Conservation (phyloP, 2,329 filamentous ascomycete species). For the Pseudonectria buxi region DNA sequence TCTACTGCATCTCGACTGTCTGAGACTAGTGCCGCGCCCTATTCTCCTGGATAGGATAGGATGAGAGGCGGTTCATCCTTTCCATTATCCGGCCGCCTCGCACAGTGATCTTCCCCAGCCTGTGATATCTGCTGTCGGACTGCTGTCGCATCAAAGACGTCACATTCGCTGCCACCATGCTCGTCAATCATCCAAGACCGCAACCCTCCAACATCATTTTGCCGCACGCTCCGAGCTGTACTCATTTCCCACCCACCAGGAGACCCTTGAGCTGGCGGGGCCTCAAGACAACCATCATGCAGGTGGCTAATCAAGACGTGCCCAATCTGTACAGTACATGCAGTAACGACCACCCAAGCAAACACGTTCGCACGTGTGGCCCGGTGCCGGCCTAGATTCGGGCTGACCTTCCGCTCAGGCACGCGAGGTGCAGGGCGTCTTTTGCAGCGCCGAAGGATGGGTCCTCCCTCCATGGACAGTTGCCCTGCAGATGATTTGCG, state of each 20-base stretch:
- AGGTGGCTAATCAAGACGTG: slow-evolving; percentile 12
- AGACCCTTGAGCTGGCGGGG: slow-evolving; percentile 16
- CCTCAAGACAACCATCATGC: slow-evolving; percentile 10
- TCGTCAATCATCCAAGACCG: slow-evolving; percentile 7
- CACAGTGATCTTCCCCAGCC: no score
- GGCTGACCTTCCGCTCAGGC: no score
- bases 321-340: slow-evolving; percentile 23
- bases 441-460: slow-evolving; percentile 7
- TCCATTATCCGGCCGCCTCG: no score
- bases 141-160: no score
- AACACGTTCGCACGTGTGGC: slow-evolving; percentile 14
- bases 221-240: slow-evolving; percentile 1
- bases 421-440: slow-evolving; percentile 6
- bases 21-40: no score
- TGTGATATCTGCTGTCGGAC: no score
- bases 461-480: slow-evolving; percentile 10
- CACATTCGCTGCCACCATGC: no score
- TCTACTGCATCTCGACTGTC: no score
- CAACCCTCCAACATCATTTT: slow-evolving; percentile 2
- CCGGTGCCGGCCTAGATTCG: slow-evolving; percentile 21
- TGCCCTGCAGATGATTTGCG: slow-evolving; percentile 17
- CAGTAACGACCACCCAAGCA: slow-evolving; percentile 18
- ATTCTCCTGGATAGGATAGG: no score
- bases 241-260: slow-evolving; percentile 11
- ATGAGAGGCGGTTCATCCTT: no score